Percentiles rank a stretch among this genome's conserved stretches.
phyloP scores from a whole-genome alignment of 345 rosid genomes.

The Cardamine resedifolia region DNA sequence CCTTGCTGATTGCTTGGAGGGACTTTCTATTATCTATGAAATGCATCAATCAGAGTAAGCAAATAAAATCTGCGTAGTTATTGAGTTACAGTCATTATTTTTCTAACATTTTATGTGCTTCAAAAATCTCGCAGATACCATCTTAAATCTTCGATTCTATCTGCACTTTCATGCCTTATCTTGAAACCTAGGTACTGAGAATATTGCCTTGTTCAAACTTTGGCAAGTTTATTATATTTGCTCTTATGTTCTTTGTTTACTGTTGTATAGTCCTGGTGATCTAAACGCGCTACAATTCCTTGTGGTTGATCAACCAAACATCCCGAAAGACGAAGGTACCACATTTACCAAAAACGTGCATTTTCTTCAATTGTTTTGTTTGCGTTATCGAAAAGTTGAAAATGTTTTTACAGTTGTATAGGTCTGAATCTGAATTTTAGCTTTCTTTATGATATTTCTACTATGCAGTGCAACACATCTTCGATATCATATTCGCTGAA shows the following conservation, averaged over 20 bases:
- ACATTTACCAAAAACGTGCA: neutral
- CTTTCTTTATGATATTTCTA: conserved; percentile 16
- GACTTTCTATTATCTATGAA: conserved; percentile 61
- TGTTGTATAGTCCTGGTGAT: conserved; percentile 51
- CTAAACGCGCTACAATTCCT: conserved; percentile 62
- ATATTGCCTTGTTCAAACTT: neutral
- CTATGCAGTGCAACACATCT: conserved; percentile 57
- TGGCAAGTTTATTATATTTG: neutral
- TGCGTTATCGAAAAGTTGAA: neutral
- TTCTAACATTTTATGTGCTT: neutral
- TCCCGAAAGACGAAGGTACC: conserved; percentile 70
- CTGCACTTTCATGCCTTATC: conserved; percentile 61
- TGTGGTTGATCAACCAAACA: conserved; percentile 81
- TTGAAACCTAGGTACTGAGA: conserved; percentile 63
- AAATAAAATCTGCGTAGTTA: conserved; percentile 1
- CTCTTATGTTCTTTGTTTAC: neutral
- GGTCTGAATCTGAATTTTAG: neutral
- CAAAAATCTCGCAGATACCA: conserved; percentile 44
- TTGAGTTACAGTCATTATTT: neutral
- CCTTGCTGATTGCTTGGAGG: conserved; percentile 68
- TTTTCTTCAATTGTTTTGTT: neutral
- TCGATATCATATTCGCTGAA: conserved; percentile 62
- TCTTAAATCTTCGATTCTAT: conserved; percentile 64
- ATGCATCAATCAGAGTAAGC: conserved; percentile 77
- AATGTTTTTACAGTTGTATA: neutral